Conservation (phyloP, 2,329 filamentous ascomycete species). For the Epichloe sibirici region DNA sequence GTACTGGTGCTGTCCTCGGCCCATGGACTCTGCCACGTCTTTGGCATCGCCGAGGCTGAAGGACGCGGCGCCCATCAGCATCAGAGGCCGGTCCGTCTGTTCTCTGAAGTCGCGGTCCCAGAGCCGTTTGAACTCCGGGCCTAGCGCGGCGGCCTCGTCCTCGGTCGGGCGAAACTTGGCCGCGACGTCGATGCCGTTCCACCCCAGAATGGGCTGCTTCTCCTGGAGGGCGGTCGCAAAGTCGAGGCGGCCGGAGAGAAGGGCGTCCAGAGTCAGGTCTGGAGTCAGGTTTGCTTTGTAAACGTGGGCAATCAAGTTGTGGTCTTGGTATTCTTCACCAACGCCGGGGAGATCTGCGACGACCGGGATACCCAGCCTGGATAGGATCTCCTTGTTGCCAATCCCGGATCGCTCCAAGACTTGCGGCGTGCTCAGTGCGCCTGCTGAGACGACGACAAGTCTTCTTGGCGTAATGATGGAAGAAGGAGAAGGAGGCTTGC, state of each 20-base stretch:
- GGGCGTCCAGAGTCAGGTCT: constrained; percentile 32
- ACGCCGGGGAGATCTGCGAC: constrained; percentile 38
- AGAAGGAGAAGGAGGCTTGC: neutral
- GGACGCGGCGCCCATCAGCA: constrained; percentile 26
- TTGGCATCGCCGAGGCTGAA: constrained; percentile 12
- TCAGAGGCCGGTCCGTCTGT: constrained; percentile 31
- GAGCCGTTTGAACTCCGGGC: constrained; percentile 36
- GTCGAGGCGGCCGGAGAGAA: constrained; percentile 31
- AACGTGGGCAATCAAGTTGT: constrained; percentile 39
- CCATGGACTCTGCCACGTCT: neutral
- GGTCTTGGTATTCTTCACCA: constrained; percentile 42
- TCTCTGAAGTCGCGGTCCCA: constrained; percentile 44
- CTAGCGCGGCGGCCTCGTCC: constrained; percentile 37
- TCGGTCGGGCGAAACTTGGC: constrained; percentile 44
- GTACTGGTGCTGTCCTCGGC: constrained; percentile 28
- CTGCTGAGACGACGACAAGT: constrained; percentile 24
- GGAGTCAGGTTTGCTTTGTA: constrained; percentile 27
- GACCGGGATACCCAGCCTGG: constrained; percentile 32
- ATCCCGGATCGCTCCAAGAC: constrained; percentile 53
- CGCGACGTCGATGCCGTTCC: constrained; percentile 44
- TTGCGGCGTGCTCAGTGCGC: constrained; percentile 38
- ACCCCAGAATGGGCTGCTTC: constrained; percentile 39
- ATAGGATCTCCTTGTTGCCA: constrained; percentile 37
- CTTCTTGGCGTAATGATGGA: constrained; percentile 16
- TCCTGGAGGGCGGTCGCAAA: constrained; percentile 27